Conservation (phyloP, 495 filamentous ascomycete species). For the Talaromyces thailandensis region DNA sequence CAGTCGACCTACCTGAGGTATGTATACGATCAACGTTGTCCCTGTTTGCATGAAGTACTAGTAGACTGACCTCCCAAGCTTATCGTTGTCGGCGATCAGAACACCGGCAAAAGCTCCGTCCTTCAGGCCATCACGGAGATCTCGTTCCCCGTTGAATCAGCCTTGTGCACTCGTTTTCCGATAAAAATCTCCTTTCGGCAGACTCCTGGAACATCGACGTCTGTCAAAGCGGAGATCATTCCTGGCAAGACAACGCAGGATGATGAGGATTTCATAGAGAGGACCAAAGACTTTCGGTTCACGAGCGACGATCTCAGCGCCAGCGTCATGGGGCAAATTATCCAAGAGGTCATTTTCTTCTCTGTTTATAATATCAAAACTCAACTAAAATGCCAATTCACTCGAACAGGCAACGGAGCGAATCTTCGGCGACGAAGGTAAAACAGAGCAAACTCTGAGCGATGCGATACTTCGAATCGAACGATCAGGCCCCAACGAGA, state of each 20-base stretch:
- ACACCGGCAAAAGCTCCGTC: slow-evolving; percentile 59
- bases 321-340: not conserved
- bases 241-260: not conserved
- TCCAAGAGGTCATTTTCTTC: not conserved
- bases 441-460: not conserved
- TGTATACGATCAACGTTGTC: not conserved
- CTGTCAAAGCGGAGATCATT: not conserved
- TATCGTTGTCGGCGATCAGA: slow-evolving; percentile 57
- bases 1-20: slow-evolving; percentile 1
- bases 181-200: slow-evolving; percentile 30
- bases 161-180: slow-evolving; percentile 53
- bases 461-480: slow-evolving; percentile 1
- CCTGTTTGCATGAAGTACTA: slow-evolving; percentile 7
- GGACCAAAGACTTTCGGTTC: not conserved
- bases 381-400: not conserved
- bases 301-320: not conserved
- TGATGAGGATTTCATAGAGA: slow-evolving; percentile 1
- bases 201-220: not conserved
- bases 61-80: slow-evolving; percentile 40
- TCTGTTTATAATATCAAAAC: not conserved
- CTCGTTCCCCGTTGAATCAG: slow-evolving; percentile 51
- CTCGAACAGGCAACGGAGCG: not conserved
- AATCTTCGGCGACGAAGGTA: not conserved
- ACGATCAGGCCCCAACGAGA: slow-evolving; percentile 3
- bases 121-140: slow-evolving; percentile 58